Percentiles rank a stretch among this genome's conserved stretches.
phyloP scores from a whole-genome alignment of 139 green algal genomes.

The Chlorella sorokiniana region DNA sequence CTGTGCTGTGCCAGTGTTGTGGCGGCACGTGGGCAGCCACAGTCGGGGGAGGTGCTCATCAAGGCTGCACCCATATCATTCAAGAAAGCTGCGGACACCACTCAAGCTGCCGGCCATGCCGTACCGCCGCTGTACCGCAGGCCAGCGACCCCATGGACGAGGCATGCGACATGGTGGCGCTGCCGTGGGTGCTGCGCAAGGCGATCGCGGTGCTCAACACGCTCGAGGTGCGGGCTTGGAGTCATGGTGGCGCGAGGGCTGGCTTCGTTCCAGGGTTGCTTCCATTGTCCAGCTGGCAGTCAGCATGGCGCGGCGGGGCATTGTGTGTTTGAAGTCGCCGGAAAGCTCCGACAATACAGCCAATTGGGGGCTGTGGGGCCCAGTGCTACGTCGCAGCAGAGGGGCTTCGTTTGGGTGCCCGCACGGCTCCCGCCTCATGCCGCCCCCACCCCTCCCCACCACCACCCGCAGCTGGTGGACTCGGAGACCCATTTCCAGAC shows the following conservation, averaged over 20 bases:
- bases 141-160: conserved; percentile 33
- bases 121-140: background rate
- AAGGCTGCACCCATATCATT: background rate
- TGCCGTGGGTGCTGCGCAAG: conserved; percentile 46
- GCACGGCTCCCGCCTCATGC: too few species aligned
- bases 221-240: conserved; percentile 30
- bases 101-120: background rate
- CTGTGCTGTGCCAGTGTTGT: too few species aligned
- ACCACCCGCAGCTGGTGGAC: conserved; percentile 34
- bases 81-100: background rate
- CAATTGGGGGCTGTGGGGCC: too few species aligned
- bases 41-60: too few species aligned
- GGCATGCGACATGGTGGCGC: conserved; percentile 49
- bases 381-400: too few species aligned
- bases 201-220: conserved; percentile 41
- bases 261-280: background rate
- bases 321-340: too few species aligned
- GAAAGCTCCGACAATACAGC: too few species aligned
- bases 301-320: too few species aligned
- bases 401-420: too few species aligned
- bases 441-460: background rate
- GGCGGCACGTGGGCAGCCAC: too few species aligned
- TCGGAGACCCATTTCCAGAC: conserved; percentile 27
- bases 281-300: background rate
- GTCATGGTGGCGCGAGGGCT: too few species aligned